Evolutionary conservation across 2,329 filamentous ascomycete genomes (phyloP), one percentile per base, ranked within the genome.

Genomic region (Hypocrella siamensis): DNA sequence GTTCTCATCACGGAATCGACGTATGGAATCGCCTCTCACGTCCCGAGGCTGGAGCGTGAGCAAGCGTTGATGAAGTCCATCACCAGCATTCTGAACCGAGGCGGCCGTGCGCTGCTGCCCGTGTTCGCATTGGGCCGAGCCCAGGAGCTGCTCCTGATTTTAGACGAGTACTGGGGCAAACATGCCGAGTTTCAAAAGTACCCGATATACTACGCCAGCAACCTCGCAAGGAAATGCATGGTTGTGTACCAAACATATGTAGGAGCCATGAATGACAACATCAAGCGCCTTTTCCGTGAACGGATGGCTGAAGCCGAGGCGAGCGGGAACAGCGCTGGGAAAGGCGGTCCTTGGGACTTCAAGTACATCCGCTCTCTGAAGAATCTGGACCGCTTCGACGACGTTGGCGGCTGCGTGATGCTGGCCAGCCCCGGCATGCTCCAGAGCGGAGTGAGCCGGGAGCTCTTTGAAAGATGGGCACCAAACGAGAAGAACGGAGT

Each of bases 191-290:
- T 78, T 42, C 86, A 93, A 41, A 85, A 82, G 42, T 79, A 81
- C 22, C 90, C 90, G 5, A 96, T 98, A 39, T 98, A 96, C 61
- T 98, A 96, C 53, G 92, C 92, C 33, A 90, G 83, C 46, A 93
- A 93, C 46, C 71, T 96, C 26, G 90, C 90, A 1, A 68, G 88
- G 39, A 90, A 93, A 56, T 98, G 90, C 59, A 98, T 98, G 90
- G 73, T 94, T 19, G 85, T 96, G 4, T 98, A 98, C 51, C 90
- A 96, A 53, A 98, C 90, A 2, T 98, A 96, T 47, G 84, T 96
- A 30, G 84, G 86, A 30, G 85, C 86, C 34, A 98, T 98, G 90
- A 98, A 98, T 52, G 88, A 96, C 48, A 96, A 94, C 46, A 96
- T 98, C 62, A 94, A 93, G 54, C 74, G 83, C 9, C 70, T 93